Evolutionary conservation across 371 early-diverging fungal genomes (phyloP).

Genomic region (Coemansia sp.): DNA sequence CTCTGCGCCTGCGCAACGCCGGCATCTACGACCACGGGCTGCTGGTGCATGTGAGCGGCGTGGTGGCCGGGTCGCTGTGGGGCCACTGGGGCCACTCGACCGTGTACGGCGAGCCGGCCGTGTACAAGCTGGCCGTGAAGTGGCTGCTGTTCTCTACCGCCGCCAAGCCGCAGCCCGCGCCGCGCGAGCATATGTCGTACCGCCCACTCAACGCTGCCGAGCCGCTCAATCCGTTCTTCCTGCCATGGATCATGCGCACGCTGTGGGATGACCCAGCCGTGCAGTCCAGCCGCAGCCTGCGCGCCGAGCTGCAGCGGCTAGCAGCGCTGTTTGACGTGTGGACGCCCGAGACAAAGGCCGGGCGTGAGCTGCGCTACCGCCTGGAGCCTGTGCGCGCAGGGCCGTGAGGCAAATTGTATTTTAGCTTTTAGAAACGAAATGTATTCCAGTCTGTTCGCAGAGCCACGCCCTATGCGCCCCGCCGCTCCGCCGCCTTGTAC

Average conservation of each 20-base stretch:
- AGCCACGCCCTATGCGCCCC: conserved; percentile 2
- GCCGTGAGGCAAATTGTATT: conserved; percentile 7
- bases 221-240: conserved; percentile 78
- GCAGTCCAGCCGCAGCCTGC: conserved; percentile 54
- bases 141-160: conserved; percentile 52
- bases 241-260: conserved; percentile 91
- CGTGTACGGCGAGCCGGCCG: conserved; percentile 84
- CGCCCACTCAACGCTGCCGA: conserved; percentile 48
- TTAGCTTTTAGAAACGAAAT: neutral
- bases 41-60: conserved; percentile 78
- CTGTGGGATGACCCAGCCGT: conserved; percentile 69
- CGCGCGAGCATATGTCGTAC: conserved; percentile 45
- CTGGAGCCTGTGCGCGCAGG: conserved; percentile 67
- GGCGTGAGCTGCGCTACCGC: conserved; percentile 81
- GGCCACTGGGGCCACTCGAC: conserved; percentile 87
- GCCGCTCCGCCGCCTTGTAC: conserved; percentile 72
- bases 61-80: conserved; percentile 81
- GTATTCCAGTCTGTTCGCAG: too few species aligned
- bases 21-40: conserved; percentile 84
- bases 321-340: conserved; percentile 69
- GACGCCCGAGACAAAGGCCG: conserved; percentile 70
- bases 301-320: conserved; percentile 62
- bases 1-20: conserved; percentile 75
- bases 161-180: conserved; percentile 18
- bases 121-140: conserved; percentile 64